These are phyloP conservation scores for Rhodotorula taiwanensis DNA, from an alignment of 768 basidiomycete species.

Conservation along the genomic window DNA sequence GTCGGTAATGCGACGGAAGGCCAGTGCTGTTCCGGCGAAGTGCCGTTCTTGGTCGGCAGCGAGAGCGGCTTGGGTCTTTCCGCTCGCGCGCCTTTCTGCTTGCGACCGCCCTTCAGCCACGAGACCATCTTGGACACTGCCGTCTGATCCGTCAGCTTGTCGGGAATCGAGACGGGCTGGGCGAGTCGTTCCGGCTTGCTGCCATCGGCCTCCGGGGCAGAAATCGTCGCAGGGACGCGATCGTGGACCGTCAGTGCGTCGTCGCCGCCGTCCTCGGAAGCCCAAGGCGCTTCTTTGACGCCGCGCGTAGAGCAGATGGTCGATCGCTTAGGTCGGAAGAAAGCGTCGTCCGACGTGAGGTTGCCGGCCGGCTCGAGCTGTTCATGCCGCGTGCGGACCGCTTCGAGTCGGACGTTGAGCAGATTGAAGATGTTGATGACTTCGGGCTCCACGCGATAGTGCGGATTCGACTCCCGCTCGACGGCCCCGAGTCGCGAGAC, in stretches of 20 bases:
- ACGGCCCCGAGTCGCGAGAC: slow-evolving; percentile 45
- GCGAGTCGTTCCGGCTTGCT: too few relatives aligned
- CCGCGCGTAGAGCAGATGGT: slow-evolving; percentile 42
- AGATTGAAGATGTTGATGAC: slow-evolving; percentile 44
- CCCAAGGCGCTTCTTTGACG: slow-evolving; percentile 39
- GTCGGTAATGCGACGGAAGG: slow-evolving; percentile 12
- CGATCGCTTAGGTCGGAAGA: slow-evolving; percentile 35
- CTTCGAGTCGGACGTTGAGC: slow-evolving; percentile 47
- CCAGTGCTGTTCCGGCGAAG: background rate
- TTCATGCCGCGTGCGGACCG: slow-evolving; percentile 47
- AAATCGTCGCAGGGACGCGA: slow-evolving; percentile 14
- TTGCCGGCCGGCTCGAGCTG: slow-evolving; percentile 46
- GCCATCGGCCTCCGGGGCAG: slow-evolving; percentile 12
- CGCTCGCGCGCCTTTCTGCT: slow-evolving; percentile 30
- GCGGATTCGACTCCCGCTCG: slow-evolving; percentile 35
- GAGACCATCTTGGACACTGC: slow-evolving; percentile 34
- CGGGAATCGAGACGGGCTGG: background rate
- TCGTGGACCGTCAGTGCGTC: slow-evolving; percentile 7
- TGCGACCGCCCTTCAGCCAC: slow-evolving; percentile 34
- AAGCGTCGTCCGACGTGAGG: slow-evolving; percentile 28
- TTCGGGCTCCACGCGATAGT: slow-evolving; percentile 24
- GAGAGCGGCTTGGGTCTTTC: background rate
- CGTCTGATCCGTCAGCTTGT: slow-evolving; percentile 19
- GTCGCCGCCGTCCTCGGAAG: slow-evolving; percentile 23
- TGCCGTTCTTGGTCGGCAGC: background rate